Conservation (phyloP, 108 stramenopile species). For the Skeletonema tropicum region DNA sequence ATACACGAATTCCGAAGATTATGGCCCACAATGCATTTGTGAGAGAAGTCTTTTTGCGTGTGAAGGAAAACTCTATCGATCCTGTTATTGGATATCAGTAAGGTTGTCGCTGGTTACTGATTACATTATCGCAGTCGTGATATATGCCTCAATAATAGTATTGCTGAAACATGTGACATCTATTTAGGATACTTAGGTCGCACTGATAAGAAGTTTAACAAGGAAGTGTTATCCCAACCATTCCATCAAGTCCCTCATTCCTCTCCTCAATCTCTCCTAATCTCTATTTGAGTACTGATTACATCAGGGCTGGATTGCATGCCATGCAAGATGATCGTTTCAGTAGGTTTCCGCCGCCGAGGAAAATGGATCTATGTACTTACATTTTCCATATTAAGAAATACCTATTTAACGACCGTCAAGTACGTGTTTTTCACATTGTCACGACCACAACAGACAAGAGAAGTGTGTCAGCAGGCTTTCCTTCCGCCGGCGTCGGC, state of each 20-base stretch:
- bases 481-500: too few species aligned
- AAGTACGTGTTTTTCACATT: conserved; percentile 1
- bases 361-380: too few species aligned
- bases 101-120: conserved; percentile 4
- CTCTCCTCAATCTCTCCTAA: not conserved
- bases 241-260: not conserved
- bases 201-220: not conserved
- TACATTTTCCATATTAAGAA: not conserved
- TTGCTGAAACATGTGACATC: conserved; percentile 4
- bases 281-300: too few species aligned
- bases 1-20: conserved; percentile 53
- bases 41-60: conserved; percentile 45
- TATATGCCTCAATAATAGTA: not conserved
- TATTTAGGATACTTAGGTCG: not conserved
- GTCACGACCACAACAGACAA: not conserved
- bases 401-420: not conserved
- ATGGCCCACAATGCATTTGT: conserved; percentile 57
- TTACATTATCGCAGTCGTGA: not conserved
- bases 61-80: conserved; percentile 48
- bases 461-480: conserved; percentile 1
- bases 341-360: too few species aligned
- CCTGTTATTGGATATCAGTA: conserved; percentile 14
- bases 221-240: not conserved
- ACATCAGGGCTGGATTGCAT: too few species aligned
- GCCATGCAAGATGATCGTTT: too few species aligned